Evolutionary conservation across 768 basidiomycete genomes (phyloP), one percentile per base, ranked within the genome.

Genomic region (Mrakia hoshinonis): DNA sequence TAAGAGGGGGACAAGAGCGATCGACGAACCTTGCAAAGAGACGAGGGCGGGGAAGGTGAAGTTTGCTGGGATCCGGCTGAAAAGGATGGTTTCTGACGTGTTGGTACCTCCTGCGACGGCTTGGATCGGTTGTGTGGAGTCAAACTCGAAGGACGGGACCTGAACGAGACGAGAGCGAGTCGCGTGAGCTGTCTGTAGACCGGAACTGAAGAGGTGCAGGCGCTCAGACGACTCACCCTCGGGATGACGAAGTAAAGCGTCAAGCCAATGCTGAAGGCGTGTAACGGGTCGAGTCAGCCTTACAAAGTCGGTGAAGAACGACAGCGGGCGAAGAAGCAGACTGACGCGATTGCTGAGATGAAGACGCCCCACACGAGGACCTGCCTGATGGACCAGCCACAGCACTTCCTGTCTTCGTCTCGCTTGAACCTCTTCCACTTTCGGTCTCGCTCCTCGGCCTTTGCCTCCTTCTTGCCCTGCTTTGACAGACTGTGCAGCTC

Each of bases 41-140:
- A 91, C 85, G 54, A 83, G 82, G 0, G 87, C 90, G 3, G 89
- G 85, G 83, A 97, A 97, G 46, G 88, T 86, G 80, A 95, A 97
- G 80, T 95, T 95, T 68, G 93, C 87, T 0, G 92, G 92, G 1
- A 82, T 79, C 70, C 90, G 86, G 46, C 84, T 87, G 81, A 97
- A 95, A 26, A 67, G n/a, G 46, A 81, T 73, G 78, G 1, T 83
- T 83, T 1, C 36, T 31, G 69, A 67, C 10, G 70, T 73, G 51
- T 70, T 72, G 60, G 66, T 54, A 20, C 62, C 64, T 49, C 73
- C 74, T 20, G 36, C 85, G 83, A 76, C 70, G 6, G 79, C 78
- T 34, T 84, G 61, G 93, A 83, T 1, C 91, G 90, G 6, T 80
- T 78, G 12, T 12, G 78, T 74, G 20, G 80, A 80, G 75, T 87